Conservation (phyloP, 257 asterid species). For the Solanum peruvianum region DNA sequence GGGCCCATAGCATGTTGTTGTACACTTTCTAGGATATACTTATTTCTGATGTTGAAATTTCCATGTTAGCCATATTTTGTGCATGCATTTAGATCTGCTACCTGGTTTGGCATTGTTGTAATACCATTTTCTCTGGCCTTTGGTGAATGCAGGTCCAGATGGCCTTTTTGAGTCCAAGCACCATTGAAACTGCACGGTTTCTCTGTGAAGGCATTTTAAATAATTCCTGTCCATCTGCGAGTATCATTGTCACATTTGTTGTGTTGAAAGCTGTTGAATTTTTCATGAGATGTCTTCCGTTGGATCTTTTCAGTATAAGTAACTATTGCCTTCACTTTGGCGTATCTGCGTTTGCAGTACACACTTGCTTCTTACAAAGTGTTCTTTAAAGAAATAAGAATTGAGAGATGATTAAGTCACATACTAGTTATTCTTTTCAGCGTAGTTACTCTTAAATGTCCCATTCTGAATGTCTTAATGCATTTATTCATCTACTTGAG, state of each 20-base stretch:
- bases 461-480: neutral
- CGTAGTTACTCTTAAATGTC: neutral
- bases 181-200: conserved; percentile 2
- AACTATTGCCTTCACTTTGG: neutral
- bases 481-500: neutral
- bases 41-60: neutral
- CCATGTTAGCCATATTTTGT: neutral
- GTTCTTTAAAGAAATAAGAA: neutral
- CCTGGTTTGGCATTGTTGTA: neutral
- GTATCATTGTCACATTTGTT: conserved; percentile 1
- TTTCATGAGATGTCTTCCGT: neutral
- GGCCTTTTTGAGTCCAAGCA: conserved; percentile 66
- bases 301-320: neutral
- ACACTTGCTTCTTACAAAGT: neutral
- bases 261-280: neutral
- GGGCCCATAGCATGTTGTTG: neutral
- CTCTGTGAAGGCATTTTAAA: neutral
- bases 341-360: neutral
- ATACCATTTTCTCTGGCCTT: neutral
- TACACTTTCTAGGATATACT: neutral
- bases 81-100: neutral
- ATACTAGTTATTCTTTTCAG: neutral
- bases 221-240: neutral
- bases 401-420: neutral
- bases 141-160: conserved; percentile 61